A percentile compares a stretch with the other conserved stretches of the same genome.
phyloP scores from a whole-genome alignment of 2,329 filamentous ascomycete genomes.

The Aureobasidium sp. region DNA sequence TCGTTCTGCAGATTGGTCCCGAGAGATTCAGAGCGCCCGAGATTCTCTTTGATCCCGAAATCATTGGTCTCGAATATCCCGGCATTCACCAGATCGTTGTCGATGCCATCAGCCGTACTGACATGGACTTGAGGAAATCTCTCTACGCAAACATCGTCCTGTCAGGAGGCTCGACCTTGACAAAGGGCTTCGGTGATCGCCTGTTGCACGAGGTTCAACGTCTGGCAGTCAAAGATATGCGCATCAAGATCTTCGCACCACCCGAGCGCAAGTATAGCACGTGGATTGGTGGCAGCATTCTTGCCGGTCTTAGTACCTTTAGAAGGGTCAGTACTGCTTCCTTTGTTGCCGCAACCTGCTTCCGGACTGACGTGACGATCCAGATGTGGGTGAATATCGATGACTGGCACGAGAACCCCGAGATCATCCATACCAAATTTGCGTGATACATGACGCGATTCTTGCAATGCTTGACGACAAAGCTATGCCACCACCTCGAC shows the following conservation, averaged over 20 bases:
- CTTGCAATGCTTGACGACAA: constrained; percentile 6
- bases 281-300: constrained; percentile 96
- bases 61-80: constrained; percentile 93
- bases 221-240: constrained; percentile 96
- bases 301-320: constrained; percentile 94
- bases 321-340: constrained; percentile 66
- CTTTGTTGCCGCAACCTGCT: constrained; percentile 16
- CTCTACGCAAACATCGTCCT: constrained; percentile 96
- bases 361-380: constrained; percentile 11
- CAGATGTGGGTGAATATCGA: constrained; percentile 99
- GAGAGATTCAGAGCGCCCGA: constrained; percentile 95
- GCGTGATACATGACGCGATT: constrained; percentile 47
- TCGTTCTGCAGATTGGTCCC: constrained; percentile 63
- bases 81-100: constrained; percentile 97
- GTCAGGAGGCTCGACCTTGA: constrained; percentile 90
- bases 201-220: constrained; percentile 86
- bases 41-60: constrained; percentile 94
- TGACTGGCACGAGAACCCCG: constrained; percentile 99
- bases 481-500: neutral
- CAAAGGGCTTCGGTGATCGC: constrained; percentile 92
- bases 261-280: constrained; percentile 98
- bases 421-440: constrained; percentile 98
- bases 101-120: constrained; percentile 88
- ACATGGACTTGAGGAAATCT: constrained; percentile 89
- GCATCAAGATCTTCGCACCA: constrained; percentile 97